Base-by-base conservation (phyloP, 768 basidiomycete genomes). In the Rickenella mellea region DNA sequence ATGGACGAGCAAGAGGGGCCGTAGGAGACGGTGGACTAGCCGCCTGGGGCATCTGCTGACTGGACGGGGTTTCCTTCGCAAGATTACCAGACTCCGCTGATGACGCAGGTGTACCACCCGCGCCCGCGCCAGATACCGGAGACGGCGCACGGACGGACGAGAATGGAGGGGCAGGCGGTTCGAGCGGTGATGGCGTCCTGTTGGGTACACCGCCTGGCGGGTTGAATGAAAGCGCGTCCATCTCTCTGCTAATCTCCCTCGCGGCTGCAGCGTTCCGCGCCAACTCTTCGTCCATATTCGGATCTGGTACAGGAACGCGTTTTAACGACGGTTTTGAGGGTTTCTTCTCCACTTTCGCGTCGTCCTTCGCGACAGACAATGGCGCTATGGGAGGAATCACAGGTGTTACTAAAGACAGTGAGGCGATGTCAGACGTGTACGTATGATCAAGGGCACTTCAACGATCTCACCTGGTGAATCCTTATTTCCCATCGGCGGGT, bases 261-360 rank as follows among this genome's bases (percentile, higher is more conserved):
- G 81, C 81, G 21, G 78, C 82, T 14, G 82, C 83, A 1, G 73
- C 76, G 49, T 80, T 75, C 22, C 74, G 66, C n/a, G 65, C 66
- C 3, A 57, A 62, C 48, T 81, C 79, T 9, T 78, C 72, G 6
- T 70, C 66, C 25, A 12, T 30, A 10, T 70, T 53, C 0, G 30
- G 44, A 15, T 51, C 33, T 17, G 33, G 33, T 15, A 22, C 19
- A 19, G 33, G 33, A 22, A 36, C 24, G 19, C 33, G 19, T 36
- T 36, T 5, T 7, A 26, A 28, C 26, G 39, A 7, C 17, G n/a
- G n/a, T n/a, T n/a, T n/a, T n/a, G n/a, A n/a, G n/a, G n/a, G n/a
- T n/a, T n/a, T n/a, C n/a, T n/a, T n/a, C n/a, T n/a, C n/a, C n/a
- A n/a, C n/a, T n/a, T n/a, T n/a, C n/a, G n/a, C n/a, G n/a, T n/a